A percentile compares a stretch with the other conserved stretches of the same genome.
Evolutionary conservation across 140 eudicot species (phyloP).

Genomic region (Erigeron philadelphicus): DNA sequence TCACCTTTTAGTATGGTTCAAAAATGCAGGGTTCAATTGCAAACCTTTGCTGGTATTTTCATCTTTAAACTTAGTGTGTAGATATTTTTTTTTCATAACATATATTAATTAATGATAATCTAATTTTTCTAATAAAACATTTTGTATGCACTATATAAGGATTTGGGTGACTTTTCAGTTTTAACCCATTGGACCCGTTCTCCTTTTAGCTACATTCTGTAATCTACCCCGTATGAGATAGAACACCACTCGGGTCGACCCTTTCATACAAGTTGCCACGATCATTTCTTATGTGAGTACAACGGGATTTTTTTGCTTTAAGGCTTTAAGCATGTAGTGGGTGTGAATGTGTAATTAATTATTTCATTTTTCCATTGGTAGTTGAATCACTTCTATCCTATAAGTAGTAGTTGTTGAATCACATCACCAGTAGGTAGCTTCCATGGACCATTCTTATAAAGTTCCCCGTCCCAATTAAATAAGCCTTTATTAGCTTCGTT

Average conservation of each 20-base stretch:
- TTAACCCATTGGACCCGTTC: neutral
- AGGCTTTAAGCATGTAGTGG: neutral
- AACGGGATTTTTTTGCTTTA: neutral
- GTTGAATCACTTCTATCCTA: constrained; percentile 17
- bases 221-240: neutral
- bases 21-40: no score
- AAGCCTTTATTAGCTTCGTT: neutral
- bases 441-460: constrained; percentile 10
- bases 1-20: neutral
- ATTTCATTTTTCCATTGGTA: neutral
- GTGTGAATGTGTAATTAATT: neutral
- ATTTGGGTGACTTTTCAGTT: neutral
- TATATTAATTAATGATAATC: no score
- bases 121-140: no score
- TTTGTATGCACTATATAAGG: neutral
- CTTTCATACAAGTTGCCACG: neutral
- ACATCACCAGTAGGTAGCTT: neutral
- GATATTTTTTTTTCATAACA: no score
- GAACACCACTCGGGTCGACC: neutral
- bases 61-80: no score
- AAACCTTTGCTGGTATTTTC: no score
- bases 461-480: constrained; percentile 6
- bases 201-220: neutral
- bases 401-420: constrained; percentile 15
- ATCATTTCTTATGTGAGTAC: neutral